Conservation (phyloP, 2,329 filamentous ascomycete species). For the Curvularia verruculosa region DNA sequence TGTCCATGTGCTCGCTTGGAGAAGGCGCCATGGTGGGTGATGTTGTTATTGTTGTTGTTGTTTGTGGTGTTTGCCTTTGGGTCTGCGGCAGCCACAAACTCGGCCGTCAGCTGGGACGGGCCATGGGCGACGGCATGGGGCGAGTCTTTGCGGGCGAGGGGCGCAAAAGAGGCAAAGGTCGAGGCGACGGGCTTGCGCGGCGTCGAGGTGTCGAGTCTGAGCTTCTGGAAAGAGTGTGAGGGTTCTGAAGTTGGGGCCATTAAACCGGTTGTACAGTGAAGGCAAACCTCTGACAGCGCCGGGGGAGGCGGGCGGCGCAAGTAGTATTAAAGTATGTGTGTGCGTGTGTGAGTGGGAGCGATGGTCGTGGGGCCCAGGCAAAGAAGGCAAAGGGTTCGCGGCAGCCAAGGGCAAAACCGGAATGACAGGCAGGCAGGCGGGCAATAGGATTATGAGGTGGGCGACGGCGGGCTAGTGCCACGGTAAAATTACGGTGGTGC, state of each 20-base stretch:
- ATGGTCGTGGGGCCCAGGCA: slow-evolving; percentile 32
- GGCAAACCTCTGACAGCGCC: slow-evolving; percentile 39
- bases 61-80: slow-evolving; percentile 7
- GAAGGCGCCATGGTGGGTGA: too few species aligned
- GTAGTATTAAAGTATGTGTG: slow-evolving; percentile 39
- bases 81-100: slow-evolving; percentile 27
- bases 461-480: slow-evolving; percentile 22
- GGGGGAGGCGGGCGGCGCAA: slow-evolving; percentile 18
- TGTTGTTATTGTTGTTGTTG: too few species aligned
- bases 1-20: slow-evolving; percentile 20
- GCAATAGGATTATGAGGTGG: slow-evolving; percentile 26
- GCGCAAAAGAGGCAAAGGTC: slow-evolving; percentile 45
- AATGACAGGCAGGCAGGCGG: slow-evolving; percentile 2
- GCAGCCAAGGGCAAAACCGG: slow-evolving; percentile 36
- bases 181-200: slow-evolving; percentile 45
- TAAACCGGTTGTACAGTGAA: slow-evolving; percentile 42
- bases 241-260: slow-evolving; percentile 49
- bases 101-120: slow-evolving; percentile 30
- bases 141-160: slow-evolving; percentile 40
- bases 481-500: slow-evolving; percentile 17
- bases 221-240: slow-evolving; percentile 52
- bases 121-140: slow-evolving; percentile 28
- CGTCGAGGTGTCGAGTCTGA: slow-evolving; percentile 49
- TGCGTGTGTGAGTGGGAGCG: background rate
- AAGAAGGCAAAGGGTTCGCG: slow-evolving; percentile 26